These are phyloP conservation scores for Komagataella kurtzmanii DNA, from an alignment of 805 yeast genomes.

Conservation along the genomic window DNA sequence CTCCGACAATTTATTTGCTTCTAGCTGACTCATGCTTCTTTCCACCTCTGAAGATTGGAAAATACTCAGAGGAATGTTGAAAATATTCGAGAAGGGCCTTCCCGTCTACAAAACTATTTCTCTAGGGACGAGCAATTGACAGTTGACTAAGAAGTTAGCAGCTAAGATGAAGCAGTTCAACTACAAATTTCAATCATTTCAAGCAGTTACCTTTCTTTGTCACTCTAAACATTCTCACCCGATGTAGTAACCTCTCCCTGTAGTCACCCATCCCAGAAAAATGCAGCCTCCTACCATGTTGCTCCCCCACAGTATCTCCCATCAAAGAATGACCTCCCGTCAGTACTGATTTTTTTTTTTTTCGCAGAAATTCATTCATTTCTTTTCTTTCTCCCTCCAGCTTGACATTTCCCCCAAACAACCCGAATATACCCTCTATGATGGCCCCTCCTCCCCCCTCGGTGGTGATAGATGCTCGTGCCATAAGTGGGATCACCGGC, in stretches of 20 bases:
- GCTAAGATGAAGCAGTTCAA: too few relatives aligned
- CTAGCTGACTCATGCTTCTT: not conserved
- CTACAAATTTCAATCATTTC: too few relatives aligned
- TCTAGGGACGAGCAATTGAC: too few relatives aligned
- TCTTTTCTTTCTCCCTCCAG: not conserved
- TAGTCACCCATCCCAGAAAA: too few relatives aligned
- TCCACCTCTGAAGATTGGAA: not conserved
- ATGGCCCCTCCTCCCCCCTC: conserved; percentile 44
- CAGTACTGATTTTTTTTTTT: not conserved
- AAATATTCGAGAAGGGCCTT: not conserved
- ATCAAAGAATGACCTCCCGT: not conserved
- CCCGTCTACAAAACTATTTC: not conserved
- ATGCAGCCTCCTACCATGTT: not conserved
- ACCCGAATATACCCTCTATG: not conserved
- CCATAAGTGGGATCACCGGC: conserved; percentile 67
- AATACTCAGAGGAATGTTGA: too few relatives aligned
- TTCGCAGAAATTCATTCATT: not conserved
- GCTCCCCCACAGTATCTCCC: not conserved
- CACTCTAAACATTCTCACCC: too few relatives aligned
- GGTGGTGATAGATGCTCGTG: conserved; percentile 49
- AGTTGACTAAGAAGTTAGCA: too few relatives aligned
- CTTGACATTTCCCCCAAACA: not conserved
- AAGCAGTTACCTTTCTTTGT: too few relatives aligned
- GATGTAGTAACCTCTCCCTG: too few relatives aligned
- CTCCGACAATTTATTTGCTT: not conserved